Evolutionary conservation across 176 grass and related monocot genomes (phyloP).

Genomic region (Bothriochloa decipiens): DNA sequence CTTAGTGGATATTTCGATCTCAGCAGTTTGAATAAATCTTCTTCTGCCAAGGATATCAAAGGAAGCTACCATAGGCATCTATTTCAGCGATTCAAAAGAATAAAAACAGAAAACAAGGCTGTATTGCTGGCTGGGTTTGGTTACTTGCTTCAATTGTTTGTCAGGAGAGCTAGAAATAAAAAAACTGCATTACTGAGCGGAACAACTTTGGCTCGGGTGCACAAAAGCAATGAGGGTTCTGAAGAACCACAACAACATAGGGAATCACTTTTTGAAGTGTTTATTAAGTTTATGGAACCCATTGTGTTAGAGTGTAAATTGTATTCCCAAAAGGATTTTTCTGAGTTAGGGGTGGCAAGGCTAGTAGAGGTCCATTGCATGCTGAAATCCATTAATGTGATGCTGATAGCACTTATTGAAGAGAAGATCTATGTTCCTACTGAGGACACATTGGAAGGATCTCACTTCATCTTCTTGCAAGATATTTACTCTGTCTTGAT

Average conservation of each 20-base stretch:
- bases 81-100: slow-evolving; percentile 75
- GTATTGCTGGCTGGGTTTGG: slow-evolving; percentile 82
- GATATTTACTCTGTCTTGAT: slow-evolving; percentile 64
- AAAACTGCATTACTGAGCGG: slow-evolving; percentile 39
- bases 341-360: slow-evolving; percentile 56
- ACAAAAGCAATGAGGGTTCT: slow-evolving; percentile 49
- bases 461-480: slow-evolving; percentile 87
- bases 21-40: slow-evolving; percentile 56
- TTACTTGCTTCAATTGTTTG: slow-evolving; percentile 81
- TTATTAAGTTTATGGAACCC: slow-evolving; percentile 88
- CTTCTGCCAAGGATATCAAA: slow-evolving; percentile 61
- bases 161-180: slow-evolving; percentile 58
- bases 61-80: slow-evolving; percentile 92
- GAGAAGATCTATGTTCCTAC: slow-evolving; percentile 90
- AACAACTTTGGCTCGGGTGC: slow-evolving; percentile 13
- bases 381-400: slow-evolving; percentile 88
- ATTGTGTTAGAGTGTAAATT: slow-evolving; percentile 71
- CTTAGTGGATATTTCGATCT: slow-evolving; percentile 85
- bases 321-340: slow-evolving; percentile 56
- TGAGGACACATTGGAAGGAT: slow-evolving; percentile 74
- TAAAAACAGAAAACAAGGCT: slow-evolving; percentile 85
- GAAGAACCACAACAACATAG: slow-evolving; percentile 70
- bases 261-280: slow-evolving; percentile 79
- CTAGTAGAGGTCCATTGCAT: slow-evolving; percentile 90
- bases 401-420: slow-evolving; percentile 57